phyloP scores from a whole-genome alignment of 148 eudicot species.

The Arbutus unedo region DNA sequence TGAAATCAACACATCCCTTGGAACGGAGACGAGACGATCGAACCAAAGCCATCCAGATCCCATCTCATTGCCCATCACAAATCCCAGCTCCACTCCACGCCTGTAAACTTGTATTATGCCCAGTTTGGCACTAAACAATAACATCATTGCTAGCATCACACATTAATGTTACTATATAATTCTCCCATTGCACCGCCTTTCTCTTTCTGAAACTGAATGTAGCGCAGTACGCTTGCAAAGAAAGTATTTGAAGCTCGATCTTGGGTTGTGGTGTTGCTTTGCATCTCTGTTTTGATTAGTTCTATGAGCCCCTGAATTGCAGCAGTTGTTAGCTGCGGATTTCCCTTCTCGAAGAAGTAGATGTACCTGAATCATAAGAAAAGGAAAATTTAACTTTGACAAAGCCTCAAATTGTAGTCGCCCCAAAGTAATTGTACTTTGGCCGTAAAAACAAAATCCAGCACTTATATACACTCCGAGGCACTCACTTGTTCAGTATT shows the following conservation, averaged over 20 bases:
- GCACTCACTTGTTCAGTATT: slow-evolving; percentile 88
- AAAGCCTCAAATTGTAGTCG: neutral
- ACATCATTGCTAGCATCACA: slow-evolving; percentile 32
- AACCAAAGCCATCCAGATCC: neutral
- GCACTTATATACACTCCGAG: neutral
- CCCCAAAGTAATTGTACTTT: neutral
- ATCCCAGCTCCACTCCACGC: neutral
- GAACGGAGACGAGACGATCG: neutral
- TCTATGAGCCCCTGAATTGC: slow-evolving; percentile 85
- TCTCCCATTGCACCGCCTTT: slow-evolving; percentile 95
- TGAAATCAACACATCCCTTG: neutral
- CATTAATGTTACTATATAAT: slow-evolving; percentile 60
- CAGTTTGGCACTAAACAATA: neutral
- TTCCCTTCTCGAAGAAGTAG: slow-evolving; percentile 88
- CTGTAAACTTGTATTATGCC: neutral
- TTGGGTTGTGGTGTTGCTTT: slow-evolving; percentile 51
- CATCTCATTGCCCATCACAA: neutral
- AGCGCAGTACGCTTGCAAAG: slow-evolving; percentile 75
- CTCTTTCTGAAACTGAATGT: slow-evolving; percentile 94
- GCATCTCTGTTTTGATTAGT: slow-evolving; percentile 83
- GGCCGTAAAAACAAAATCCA: neutral
- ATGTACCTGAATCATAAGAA: slow-evolving; percentile 59
- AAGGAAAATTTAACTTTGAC: neutral
- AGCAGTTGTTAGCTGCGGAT: slow-evolving; percentile 63
- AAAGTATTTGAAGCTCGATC: slow-evolving; percentile 67